These are phyloP conservation scores for Hirsutella thompsonii DNA, from an alignment of 2,329 filamentous ascomycete species.

Conservation along the genomic window DNA sequence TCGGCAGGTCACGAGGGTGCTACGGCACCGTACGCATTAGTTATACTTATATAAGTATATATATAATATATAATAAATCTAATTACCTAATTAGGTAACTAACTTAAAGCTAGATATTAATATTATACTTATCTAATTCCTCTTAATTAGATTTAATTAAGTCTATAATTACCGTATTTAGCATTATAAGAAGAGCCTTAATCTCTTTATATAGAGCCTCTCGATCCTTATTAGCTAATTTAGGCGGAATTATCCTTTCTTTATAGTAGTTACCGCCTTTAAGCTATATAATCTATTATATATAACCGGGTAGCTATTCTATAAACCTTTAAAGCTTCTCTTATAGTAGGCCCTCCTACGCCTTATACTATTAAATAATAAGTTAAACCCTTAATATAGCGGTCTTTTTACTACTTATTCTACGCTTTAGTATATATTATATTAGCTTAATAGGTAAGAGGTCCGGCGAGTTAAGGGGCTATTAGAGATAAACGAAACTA, in stretches of 20 bases:
- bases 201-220: not conserved
- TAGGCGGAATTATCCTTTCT: not conserved
- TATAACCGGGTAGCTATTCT: not conserved
- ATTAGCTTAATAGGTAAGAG: not conserved
- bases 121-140: too few relatives aligned
- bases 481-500: not conserved
- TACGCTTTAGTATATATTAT: too few relatives aligned
- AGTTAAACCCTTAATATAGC: not conserved
- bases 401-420: too few relatives aligned
- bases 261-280: not conserved
- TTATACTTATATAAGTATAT: too few relatives aligned
- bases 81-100: too few relatives aligned
- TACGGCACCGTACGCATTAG: too few relatives aligned
- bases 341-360: not conserved
- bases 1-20: too few relatives aligned
- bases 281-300: not conserved
- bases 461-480: not conserved
- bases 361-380: not conserved
- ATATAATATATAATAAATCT: too few relatives aligned
- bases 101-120: too few relatives aligned
- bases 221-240: not conserved
- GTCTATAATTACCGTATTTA: too few relatives aligned
- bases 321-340: not conserved
- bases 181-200: too few relatives aligned
- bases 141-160: too few relatives aligned